Percentiles rank a stretch among this genome's conserved stretches.
Conservation (phyloP, 768 basidiomycete species). For the Mycena galopus region DNA sequence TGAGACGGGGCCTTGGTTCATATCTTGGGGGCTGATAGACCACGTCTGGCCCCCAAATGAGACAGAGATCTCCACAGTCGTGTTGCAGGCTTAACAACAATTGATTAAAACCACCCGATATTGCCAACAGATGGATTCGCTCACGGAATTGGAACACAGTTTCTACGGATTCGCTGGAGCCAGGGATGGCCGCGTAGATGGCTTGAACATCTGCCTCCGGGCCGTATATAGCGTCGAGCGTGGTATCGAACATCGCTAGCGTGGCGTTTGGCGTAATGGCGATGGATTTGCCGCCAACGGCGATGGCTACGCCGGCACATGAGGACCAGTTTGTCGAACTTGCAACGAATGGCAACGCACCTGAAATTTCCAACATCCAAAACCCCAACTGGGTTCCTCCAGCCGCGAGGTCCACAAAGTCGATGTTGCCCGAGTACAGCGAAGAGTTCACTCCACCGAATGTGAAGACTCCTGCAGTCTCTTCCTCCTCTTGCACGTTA, state of each 20-base stretch:
- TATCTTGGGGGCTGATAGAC: background rate
- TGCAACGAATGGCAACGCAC: background rate
- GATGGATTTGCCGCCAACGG: background rate
- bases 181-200: slow-evolving; percentile 11
- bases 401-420: slow-evolving; percentile 1
- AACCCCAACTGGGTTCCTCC: background rate
- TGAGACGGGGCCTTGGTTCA: slow-evolving; percentile 2
- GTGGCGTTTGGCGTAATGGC: background rate
- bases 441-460: slow-evolving; percentile 12
- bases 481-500: background rate
- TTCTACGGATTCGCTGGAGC: background rate
- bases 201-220: slow-evolving; percentile 1
- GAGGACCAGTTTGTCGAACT: background rate
- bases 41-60: slow-evolving; percentile 16
- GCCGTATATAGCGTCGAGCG: background rate
- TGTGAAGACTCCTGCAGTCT: background rate
- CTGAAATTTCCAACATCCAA: slow-evolving; percentile 3
- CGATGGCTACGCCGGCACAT: background rate
- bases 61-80: slow-evolving; percentile 7
- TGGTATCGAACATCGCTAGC: slow-evolving; percentile 16
- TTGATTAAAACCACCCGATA: background rate
- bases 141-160: slow-evolving; percentile 1
- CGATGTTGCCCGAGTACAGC: slow-evolving; percentile 12
- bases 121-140: background rate
- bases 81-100: slow-evolving; percentile 5